A percentile compares a stretch with the other conserved stretches of the same genome.
These are phyloP conservation scores for Detonula confervacea DNA, from an alignment of 352 stramenopile species.

Conservation along the genomic window DNA sequence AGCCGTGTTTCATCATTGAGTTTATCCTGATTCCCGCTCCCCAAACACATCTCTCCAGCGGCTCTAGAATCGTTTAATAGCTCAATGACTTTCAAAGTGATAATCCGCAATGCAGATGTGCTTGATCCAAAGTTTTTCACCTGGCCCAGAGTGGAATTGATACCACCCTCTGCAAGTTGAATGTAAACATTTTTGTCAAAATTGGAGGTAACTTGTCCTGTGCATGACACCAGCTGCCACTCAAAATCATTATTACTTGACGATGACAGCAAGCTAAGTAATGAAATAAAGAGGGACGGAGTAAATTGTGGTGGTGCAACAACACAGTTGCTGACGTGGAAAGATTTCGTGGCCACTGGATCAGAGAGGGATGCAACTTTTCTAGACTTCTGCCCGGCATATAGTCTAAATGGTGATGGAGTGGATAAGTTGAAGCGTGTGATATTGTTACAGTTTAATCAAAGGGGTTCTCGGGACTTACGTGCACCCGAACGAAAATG, in stretches of 20 bases:
- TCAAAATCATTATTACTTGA: neutral
- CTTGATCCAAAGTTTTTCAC: constrained; percentile 31
- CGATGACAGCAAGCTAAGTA: constrained; percentile 27
- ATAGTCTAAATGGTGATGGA: too few relatives aligned
- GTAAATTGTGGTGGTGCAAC: constrained; percentile 47
- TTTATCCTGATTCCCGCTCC: neutral
- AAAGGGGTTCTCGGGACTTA: too few relatives aligned
- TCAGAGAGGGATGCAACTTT: constrained; percentile 16
- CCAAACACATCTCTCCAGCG: neutral
- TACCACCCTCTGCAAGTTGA: constrained; percentile 30
- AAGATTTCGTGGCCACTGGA: constrained; percentile 15
- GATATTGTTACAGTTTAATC: too few relatives aligned
- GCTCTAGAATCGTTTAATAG: constrained; percentile 36
- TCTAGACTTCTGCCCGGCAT: constrained; percentile 46
- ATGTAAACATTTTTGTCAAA: neutral
- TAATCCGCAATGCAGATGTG: constrained; percentile 46
- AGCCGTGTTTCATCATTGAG: constrained; percentile 3
- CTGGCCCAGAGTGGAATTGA: constrained; percentile 27
- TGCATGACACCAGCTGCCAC: constrained; percentile 12
- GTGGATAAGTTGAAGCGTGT: too few relatives aligned
- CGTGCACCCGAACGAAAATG: constrained; percentile 28
- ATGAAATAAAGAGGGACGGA: constrained; percentile 46
- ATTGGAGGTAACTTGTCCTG: constrained; percentile 5
- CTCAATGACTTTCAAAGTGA: constrained; percentile 59
- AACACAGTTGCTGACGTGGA: constrained; percentile 45